Evolutionary conservation across 805 yeast species (phyloP).

Genomic region (Candida dajiaensis): DNA sequence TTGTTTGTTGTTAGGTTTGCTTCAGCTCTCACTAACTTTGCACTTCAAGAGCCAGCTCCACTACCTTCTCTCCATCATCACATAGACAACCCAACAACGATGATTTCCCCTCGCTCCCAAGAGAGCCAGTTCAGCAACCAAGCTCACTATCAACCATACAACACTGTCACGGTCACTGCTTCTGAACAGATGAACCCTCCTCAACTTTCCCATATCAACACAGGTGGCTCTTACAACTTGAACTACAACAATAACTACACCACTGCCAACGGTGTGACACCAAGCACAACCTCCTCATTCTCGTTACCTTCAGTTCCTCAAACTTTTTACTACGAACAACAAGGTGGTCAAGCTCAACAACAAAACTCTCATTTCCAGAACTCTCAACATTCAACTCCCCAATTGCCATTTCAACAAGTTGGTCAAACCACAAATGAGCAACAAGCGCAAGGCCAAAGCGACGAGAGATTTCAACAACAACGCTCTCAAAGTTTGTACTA

Average conservation of each 20-base stretch:
- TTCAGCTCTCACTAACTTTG: background rate
- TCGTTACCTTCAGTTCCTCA: conserved; percentile 11
- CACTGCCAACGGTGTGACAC: background rate
- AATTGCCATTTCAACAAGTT: background rate
- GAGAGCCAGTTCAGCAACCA: conserved; percentile 1
- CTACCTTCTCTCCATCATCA: background rate
- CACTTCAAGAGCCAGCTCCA: background rate
- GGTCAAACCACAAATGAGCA: background rate
- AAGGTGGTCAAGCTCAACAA: conserved; percentile 2
- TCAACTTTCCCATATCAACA: background rate
- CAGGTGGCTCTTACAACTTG: conserved; percentile 3
- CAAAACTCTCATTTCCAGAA: conserved; percentile 6
- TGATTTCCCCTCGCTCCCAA: conserved; percentile 2
- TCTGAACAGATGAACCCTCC: background rate
- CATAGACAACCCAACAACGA: background rate
- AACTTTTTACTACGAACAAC: background rate
- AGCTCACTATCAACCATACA: background rate
- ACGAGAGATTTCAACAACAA: background rate
- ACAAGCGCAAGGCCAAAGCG: background rate
- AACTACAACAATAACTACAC: conserved; percentile 6
- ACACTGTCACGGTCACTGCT: background rate
- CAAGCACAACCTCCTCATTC: conserved; percentile 1
- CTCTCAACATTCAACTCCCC: conserved; percentile 6
- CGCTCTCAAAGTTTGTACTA: background rate
- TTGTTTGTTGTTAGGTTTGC: background rate